These are phyloP conservation scores for Leccinum aurantiacum DNA, from an alignment of 768 basidiomycete genomes.

Conservation along the genomic window DNA sequence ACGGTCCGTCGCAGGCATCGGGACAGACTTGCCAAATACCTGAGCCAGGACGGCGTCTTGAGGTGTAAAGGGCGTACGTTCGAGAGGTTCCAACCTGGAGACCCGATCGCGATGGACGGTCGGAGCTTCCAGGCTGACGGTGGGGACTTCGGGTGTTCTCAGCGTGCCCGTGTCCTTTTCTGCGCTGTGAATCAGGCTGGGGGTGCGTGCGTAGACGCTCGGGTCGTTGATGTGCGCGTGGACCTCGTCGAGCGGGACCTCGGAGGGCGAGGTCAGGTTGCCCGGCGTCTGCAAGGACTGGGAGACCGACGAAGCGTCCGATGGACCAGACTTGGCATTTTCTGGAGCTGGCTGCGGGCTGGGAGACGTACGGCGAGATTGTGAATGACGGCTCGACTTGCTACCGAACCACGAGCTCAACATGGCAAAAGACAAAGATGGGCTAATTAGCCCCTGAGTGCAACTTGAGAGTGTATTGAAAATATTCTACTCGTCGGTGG, in stretches of 20 bases:
- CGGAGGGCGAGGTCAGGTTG: slow-evolving; percentile 21
- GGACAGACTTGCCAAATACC: slow-evolving; percentile 20
- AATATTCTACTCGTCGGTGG: slow-evolving; percentile 21
- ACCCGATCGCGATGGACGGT: neutral
- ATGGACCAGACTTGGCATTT: slow-evolving; percentile 7
- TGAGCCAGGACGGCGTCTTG: slow-evolving; percentile 65
- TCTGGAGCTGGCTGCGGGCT: neutral
- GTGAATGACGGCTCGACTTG: slow-evolving; percentile 28
- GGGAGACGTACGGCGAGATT: slow-evolving; percentile 6
- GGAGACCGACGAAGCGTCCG: slow-evolving; percentile 19
- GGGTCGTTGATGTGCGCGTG: slow-evolving; percentile 28
- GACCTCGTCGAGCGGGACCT: slow-evolving; percentile 23
- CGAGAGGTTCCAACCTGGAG: neutral
- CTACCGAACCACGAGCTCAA: slow-evolving; percentile 33
- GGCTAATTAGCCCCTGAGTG: slow-evolving; percentile 12
- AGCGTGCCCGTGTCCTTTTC: slow-evolving; percentile 13
- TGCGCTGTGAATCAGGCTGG: slow-evolving; percentile 19
- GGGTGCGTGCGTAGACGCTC: slow-evolving; percentile 18
- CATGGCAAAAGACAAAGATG: slow-evolving; percentile 20
- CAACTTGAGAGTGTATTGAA: no score
- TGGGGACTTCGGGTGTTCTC: slow-evolving; percentile 12
- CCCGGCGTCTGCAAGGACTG: slow-evolving; percentile 12
- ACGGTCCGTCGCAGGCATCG: slow-evolving; percentile 3
- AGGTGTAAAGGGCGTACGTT: slow-evolving; percentile 42
- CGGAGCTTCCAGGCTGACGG: slow-evolving; percentile 9